Percentiles rank a stretch among this genome's conserved stretches.
Evolutionary conservation across 768 basidiomycete genomes (phyloP).

Genomic region (Trametes elegans): DNA sequence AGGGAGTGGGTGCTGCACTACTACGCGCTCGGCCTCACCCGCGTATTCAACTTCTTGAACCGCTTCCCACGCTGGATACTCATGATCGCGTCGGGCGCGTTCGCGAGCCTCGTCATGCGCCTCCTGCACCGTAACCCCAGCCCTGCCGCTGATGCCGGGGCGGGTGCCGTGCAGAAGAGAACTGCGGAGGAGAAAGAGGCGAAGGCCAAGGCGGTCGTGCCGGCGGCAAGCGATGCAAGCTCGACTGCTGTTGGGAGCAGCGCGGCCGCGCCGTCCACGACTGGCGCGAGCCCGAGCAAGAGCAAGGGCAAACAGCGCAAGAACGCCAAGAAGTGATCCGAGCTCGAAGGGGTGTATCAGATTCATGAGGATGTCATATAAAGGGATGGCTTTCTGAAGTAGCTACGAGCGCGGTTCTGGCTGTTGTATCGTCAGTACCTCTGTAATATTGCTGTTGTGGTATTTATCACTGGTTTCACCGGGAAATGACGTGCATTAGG

Average conservation of each 20-base stretch:
- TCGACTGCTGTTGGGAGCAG: slow-evolving; percentile 4
- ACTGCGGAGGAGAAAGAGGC: not conserved
- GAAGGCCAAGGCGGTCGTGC: not conserved
- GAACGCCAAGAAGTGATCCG: slow-evolving; percentile 35
- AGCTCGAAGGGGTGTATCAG: no score
- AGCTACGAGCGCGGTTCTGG: no score
- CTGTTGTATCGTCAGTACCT: not conserved
- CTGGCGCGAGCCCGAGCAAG: slow-evolving; percentile 19
- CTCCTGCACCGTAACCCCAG: slow-evolving; percentile 48
- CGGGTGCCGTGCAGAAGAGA: not conserved
- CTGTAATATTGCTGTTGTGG: not conserved
- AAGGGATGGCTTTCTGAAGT: no score
- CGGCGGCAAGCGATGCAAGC: not conserved
- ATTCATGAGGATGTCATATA: no score
- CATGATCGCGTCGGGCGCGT: slow-evolving; percentile 59
- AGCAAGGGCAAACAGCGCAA: slow-evolving; percentile 33
- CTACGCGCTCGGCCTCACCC: slow-evolving; percentile 47
- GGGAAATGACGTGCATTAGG: no score
- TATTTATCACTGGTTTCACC: not conserved
- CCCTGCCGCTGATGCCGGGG: not conserved
- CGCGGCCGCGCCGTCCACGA: slow-evolving; percentile 7
- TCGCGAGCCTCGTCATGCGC: slow-evolving; percentile 67
- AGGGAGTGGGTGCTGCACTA: slow-evolving; percentile 72
- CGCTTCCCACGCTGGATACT: slow-evolving; percentile 72
- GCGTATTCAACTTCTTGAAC: slow-evolving; percentile 50